A percentile compares a stretch with the other conserved stretches of the same genome.
Conservation (phyloP, 176 grass and related monocot genomes). For the Juncus inflexus region DNA sequence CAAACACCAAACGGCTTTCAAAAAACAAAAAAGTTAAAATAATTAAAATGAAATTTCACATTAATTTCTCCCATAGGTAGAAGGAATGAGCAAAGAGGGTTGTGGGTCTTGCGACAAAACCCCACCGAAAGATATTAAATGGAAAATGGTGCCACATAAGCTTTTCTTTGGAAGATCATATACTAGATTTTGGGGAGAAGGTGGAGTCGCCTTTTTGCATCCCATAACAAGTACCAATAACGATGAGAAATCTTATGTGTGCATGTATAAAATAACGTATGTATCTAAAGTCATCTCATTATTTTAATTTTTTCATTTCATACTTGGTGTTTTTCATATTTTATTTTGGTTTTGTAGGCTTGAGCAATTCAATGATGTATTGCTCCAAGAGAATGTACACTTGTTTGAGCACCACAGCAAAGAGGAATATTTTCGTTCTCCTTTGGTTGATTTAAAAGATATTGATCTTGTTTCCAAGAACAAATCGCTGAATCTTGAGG, state of each 20-base stretch:
- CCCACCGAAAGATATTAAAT: slow-evolving; percentile 50
- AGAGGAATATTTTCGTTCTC: slow-evolving; percentile 30
- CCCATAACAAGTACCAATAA: slow-evolving; percentile 57
- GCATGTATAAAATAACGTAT: slow-evolving; percentile 99
- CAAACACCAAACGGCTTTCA: slow-evolving; percentile 1
- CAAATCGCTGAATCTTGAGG: slow-evolving; percentile 54
- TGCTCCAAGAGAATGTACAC: slow-evolving; percentile 67
- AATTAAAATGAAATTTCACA: slow-evolving; percentile 20
- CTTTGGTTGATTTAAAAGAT: slow-evolving; percentile 50
- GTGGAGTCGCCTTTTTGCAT: slow-evolving; percentile 84
- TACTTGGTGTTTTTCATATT: slow-evolving; percentile 25
- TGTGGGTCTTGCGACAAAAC: slow-evolving; percentile 67
- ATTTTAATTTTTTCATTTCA: slow-evolving; percentile 19
- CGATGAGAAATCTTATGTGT: slow-evolving; percentile 55
- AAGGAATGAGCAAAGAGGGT: slow-evolving; percentile 67
- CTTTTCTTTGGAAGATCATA: slow-evolving; percentile 74
- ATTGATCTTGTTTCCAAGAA: slow-evolving; percentile 52
- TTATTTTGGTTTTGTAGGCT: slow-evolving; percentile 46
- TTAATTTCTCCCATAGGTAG: slow-evolving; percentile 39
- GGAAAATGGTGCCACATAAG: slow-evolving; percentile 75
- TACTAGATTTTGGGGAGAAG: slow-evolving; percentile 61
- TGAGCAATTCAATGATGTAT: slow-evolving; percentile 91
- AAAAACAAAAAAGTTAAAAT: slow-evolving; percentile 14
- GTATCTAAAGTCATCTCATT: slow-evolving; percentile 16
- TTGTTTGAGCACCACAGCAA: slow-evolving; percentile 35